Evolutionary conservation across 331 rosid species (phyloP).

Genomic region (Acacia concinna): DNA sequence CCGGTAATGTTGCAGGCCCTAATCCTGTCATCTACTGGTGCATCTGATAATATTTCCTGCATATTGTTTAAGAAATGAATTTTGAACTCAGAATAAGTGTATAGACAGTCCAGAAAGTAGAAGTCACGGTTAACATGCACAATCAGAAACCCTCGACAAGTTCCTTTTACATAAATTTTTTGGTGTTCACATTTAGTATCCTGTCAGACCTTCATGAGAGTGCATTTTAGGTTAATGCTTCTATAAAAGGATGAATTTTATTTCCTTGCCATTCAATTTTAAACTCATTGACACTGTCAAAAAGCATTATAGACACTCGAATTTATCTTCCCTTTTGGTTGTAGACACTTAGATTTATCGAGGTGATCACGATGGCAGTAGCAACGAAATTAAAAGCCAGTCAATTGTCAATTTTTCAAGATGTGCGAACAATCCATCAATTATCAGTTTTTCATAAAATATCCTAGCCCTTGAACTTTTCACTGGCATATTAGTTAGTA

Average conservation of each 20-base stretch:
- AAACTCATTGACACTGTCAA: background rate
- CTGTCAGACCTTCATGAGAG: conserved; percentile 13
- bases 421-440: background rate
- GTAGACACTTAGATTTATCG: background rate
- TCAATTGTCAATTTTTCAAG: background rate
- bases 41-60: conserved; percentile 87
- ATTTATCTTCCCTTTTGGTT: no score
- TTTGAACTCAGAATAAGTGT: conserved; percentile 23
- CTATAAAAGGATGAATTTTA: conserved; percentile 5
- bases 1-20: conserved; percentile 46
- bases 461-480: background rate
- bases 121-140: background rate
- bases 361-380: background rate
- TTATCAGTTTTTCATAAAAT: background rate
- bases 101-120: conserved; percentile 17
- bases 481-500: background rate
- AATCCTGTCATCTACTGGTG: conserved; percentile 66
- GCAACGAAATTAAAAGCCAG: background rate
- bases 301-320: background rate
- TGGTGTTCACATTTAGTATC: conserved; percentile 22
- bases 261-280: background rate
- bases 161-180: conserved; percentile 1
- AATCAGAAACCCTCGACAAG: conserved; percentile 21
- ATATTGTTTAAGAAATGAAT: conserved; percentile 31
- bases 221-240: conserved; percentile 23